phyloP scores from a whole-genome alignment of 2,329 filamentous ascomycete species.

The Aspergillus sp. region DNA sequence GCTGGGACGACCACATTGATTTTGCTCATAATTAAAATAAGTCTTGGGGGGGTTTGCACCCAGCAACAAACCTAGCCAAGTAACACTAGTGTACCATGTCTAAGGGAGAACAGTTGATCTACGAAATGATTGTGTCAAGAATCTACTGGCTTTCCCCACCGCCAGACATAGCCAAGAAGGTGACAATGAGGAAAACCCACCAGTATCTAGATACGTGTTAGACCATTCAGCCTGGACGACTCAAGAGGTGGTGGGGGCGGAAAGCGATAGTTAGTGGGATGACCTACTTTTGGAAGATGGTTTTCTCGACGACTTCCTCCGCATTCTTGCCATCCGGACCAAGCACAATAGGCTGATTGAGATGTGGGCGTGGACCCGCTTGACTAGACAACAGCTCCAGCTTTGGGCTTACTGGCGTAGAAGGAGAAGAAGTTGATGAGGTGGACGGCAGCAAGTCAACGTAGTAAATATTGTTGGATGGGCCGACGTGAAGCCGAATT shows the following conservation, averaged over 20 bases:
- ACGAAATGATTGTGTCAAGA: not conserved
- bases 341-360: conserved; percentile 44
- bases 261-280: not conserved
- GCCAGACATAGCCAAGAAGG: conserved; percentile 45
- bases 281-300: conserved; percentile 48
- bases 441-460: conserved; percentile 38
- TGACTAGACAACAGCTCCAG: conserved; percentile 39
- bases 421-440: conserved; percentile 16
- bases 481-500: conserved; percentile 44
- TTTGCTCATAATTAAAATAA: not conserved
- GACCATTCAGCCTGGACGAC: not conserved
- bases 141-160: conserved; percentile 36
- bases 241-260: not conserved
- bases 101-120: not conserved
- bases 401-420: conserved; percentile 21
- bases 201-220: conserved; percentile 43
- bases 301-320: conserved; percentile 46
- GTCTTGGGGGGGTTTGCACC: not conserved
- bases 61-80: not conserved
- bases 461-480: conserved; percentile 41
- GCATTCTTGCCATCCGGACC: conserved; percentile 41
- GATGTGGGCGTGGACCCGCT: conserved; percentile 39
- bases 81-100: not conserved
- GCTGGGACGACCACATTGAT: not conserved
- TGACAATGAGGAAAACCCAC: conserved; percentile 49